Percentiles rank a stretch among this genome's conserved stretches.
phyloP scores from a whole-genome alignment of 163 green algal species.

The Smithsoniella earleae region DNA sequence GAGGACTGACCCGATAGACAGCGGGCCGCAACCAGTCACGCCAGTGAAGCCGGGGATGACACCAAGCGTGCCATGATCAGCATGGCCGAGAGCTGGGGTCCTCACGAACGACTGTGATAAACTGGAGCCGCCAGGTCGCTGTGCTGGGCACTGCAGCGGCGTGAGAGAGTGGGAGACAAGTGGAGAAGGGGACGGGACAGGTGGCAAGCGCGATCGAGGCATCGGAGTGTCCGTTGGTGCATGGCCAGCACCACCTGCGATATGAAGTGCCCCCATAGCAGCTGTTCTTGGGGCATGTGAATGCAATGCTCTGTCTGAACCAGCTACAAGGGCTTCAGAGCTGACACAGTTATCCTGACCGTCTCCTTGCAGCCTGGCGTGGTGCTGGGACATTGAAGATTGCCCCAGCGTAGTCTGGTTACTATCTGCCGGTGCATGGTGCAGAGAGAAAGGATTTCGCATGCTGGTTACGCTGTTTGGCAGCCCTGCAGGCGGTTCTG shows the following conservation, averaged over 20 bases:
- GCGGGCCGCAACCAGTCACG: background rate
- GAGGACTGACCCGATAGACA: no score
- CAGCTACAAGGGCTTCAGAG: background rate
- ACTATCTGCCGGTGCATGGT: no score
- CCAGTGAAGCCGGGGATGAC: background rate
- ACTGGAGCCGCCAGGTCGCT: no score
- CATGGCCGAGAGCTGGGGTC: background rate
- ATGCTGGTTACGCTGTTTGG: no score
- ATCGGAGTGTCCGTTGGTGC: background rate
- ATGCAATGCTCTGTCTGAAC: background rate
- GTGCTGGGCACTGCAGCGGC: background rate
- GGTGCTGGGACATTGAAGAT: no score
- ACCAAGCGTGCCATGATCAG: background rate
- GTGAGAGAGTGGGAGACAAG: constrained; percentile 10
- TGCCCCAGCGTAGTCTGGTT: no score
- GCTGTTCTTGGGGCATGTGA: background rate
- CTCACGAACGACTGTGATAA: background rate
- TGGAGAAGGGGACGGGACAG: constrained; percentile 6
- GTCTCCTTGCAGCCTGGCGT: no score
- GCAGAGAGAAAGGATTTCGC: no score
- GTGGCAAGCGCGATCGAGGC: background rate
- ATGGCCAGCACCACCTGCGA: background rate
- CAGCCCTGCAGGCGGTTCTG: no score
- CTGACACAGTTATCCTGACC: background rate
- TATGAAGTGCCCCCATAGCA: background rate